Evolutionary conservation across 768 basidiomycete species (phyloP).

Genomic region (Bullera alba): DNA sequence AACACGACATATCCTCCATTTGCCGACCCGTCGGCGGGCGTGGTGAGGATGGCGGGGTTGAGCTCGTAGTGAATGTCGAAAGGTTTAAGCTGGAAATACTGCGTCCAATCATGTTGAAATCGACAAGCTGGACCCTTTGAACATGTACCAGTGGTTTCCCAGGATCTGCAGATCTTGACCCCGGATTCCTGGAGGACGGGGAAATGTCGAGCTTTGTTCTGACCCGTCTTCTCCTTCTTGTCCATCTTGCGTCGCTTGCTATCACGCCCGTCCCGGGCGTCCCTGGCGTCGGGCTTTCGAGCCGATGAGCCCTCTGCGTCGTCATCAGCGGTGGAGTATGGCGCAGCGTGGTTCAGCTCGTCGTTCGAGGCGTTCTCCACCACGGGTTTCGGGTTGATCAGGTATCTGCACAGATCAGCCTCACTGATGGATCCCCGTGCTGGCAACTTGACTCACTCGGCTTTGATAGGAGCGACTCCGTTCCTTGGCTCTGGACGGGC

Average conservation of each 20-base stretch:
- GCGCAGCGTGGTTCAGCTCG: conserved; percentile 10
- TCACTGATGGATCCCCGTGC: neutral
- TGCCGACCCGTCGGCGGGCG: conserved; percentile 5
- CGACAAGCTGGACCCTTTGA: conserved; percentile 53
- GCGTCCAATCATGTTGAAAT: conserved; percentile 66
- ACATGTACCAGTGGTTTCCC: conserved; percentile 65
- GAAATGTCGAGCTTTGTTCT: conserved; percentile 77
- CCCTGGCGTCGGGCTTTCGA: neutral
- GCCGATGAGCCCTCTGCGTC: conserved; percentile 29
- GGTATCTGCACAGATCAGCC: conserved; percentile 8
- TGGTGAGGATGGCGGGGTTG: conserved; percentile 48
- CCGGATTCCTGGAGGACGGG: conserved; percentile 65
- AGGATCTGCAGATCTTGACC: conserved; percentile 70
- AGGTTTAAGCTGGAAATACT: conserved; percentile 70
- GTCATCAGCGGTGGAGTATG: conserved; percentile 27
- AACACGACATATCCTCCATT: conserved; percentile 54
- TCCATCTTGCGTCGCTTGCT: conserved; percentile 33
- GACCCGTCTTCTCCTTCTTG: conserved; percentile 51
- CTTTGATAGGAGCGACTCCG: conserved; percentile 40
- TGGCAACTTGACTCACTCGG: conserved; percentile 32
- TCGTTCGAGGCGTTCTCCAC: conserved; percentile 11
- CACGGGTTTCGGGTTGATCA: conserved; percentile 9
- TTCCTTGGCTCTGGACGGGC: conserved; percentile 9
- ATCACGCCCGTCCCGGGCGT: conserved; percentile 17
- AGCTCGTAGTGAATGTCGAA: conserved; percentile 62